Evolutionary conservation across 2,329 filamentous ascomycete species (phyloP).

Genomic region (Diaporthe helianthi): DNA sequence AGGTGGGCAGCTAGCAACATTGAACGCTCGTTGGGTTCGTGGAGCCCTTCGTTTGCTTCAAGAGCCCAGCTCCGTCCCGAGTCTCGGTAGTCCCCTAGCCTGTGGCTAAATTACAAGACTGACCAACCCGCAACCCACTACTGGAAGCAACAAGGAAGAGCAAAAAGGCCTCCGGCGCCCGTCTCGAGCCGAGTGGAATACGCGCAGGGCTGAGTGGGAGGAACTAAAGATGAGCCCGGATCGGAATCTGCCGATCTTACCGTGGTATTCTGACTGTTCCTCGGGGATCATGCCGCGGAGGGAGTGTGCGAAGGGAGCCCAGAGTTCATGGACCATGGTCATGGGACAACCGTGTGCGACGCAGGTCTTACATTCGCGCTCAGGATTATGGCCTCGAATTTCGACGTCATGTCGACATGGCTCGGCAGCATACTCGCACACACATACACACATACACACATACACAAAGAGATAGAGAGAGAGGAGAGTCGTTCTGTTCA

Average conservation of each 20-base stretch:
- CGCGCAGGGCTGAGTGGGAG: not conserved
- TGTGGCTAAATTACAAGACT: no score
- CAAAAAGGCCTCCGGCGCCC: not conserved
- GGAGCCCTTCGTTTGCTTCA: not conserved
- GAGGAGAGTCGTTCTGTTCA: not conserved
- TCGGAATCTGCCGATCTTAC: not conserved
- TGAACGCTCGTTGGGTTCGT: not conserved
- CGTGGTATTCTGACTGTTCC: not conserved
- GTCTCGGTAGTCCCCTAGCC: not conserved
- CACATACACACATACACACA: not conserved
- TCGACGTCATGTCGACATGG: not conserved
- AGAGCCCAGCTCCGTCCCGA: not conserved
- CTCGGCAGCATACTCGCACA: not conserved
- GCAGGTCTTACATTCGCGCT: not conserved
- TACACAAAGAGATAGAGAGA: no score
- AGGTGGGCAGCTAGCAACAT: not conserved
- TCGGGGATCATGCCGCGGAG: not conserved
- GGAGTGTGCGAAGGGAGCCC: no score
- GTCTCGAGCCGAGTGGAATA: not conserved
- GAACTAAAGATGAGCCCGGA: not conserved
- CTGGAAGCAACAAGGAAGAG: not conserved
- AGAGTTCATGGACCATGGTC: not conserved
- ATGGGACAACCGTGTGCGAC: not conserved
- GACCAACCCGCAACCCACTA: not conserved
- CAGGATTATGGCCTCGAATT: not conserved